A percentile compares a stretch with the other conserved stretches of the same genome.
Evolutionary conservation across 2,329 filamentous ascomycete genomes (phyloP).

Genomic region (Ceratocystis cubensis): DNA sequence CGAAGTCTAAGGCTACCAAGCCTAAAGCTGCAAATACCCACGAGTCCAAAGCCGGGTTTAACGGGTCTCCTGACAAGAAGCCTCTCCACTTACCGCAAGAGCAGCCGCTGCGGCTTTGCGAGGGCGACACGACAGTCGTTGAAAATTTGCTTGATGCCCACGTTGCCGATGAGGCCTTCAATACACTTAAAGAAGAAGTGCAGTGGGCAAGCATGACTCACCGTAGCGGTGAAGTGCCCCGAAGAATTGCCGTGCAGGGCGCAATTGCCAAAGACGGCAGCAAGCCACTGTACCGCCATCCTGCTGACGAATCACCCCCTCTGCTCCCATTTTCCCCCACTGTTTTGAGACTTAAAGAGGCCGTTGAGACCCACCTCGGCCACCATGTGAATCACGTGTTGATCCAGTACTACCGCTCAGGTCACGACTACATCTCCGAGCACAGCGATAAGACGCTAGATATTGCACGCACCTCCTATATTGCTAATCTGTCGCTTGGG

Average conservation of each 20-base stretch:
- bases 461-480: slow-evolving; percentile 65
- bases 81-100: neutral
- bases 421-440: slow-evolving; percentile 85
- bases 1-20: neutral
- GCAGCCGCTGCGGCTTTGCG: slow-evolving; percentile 42
- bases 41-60: neutral
- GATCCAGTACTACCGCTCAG: slow-evolving; percentile 84
- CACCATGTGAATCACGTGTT: slow-evolving; percentile 82
- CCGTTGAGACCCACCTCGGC: slow-evolving; percentile 59
- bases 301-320: slow-evolving; percentile 73
- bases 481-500: slow-evolving; percentile 89
- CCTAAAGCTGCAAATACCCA: neutral
- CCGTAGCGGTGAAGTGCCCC: slow-evolving; percentile 78
- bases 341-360: slow-evolving; percentile 53
- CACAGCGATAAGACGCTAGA: slow-evolving; percentile 96
- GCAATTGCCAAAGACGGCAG: slow-evolving; percentile 53
- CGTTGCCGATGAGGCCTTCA: slow-evolving; percentile 51
- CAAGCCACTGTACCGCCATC: slow-evolving; percentile 88
- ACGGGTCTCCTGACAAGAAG: neutral
- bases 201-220: slow-evolving; percentile 88
- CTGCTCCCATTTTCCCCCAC: slow-evolving; percentile 62
- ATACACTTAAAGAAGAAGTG: slow-evolving; percentile 59
- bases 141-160: slow-evolving; percentile 52
- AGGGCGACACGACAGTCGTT: slow-evolving; percentile 68
- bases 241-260: slow-evolving; percentile 83